Conservation (phyloP, 306 rosid species). For the Pyrus betulifolia region DNA sequence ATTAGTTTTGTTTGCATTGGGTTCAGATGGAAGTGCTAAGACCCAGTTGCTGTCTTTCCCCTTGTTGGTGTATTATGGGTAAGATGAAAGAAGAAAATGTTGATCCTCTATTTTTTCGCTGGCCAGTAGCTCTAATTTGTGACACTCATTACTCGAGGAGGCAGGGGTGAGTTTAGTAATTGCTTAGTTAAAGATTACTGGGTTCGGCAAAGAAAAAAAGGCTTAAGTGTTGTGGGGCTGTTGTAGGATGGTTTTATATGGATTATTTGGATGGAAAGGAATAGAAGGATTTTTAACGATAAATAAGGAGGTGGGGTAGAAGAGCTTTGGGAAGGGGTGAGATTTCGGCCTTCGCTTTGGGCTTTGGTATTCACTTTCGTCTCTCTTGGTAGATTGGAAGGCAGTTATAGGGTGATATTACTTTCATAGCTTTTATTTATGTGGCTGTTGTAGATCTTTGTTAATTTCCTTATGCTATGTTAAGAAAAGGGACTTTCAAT, state of each 20-base stretch:
- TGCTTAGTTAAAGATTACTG: no score
- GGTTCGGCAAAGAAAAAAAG: not conserved
- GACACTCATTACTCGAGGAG: no score
- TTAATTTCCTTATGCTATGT: not conserved
- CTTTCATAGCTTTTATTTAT: not conserved
- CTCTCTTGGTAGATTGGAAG: no score
- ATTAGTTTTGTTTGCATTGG: not conserved
- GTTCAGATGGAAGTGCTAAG: not conserved
- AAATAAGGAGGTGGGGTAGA: not conserved
- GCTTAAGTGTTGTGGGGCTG: not conserved
- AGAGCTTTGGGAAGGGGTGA: not conserved
- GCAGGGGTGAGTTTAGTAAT: no score
- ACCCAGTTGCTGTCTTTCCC: no score
- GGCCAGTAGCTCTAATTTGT: no score
- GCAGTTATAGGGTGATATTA: no score
- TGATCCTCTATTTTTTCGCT: no score
- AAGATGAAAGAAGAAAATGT: no score
- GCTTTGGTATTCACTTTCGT: not conserved
- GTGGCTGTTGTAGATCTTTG: not conserved
- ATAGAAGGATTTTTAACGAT: not conserved
- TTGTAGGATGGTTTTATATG: not conserved
- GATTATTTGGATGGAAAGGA: no score
- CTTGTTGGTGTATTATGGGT: not conserved
- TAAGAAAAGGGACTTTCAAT: not conserved
- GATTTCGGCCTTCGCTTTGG: not conserved